Evolutionary conservation across 345 rosid species (phyloP), one percentile per base, ranked within the genome.

Genomic region (Pelargonium nanum): DNA sequence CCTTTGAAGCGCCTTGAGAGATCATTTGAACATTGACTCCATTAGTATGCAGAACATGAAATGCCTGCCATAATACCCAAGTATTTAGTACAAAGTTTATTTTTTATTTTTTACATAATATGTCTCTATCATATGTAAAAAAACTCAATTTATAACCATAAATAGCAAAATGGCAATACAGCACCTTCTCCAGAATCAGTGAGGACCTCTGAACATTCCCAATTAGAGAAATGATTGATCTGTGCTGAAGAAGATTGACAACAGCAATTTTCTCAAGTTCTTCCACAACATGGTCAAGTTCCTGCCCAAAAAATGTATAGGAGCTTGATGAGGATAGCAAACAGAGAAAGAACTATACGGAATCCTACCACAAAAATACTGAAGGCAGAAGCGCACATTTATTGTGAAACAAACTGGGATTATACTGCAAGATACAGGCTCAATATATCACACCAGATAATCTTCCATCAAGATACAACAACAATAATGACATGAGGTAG

Each of bases 1-100:
- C 99, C 97, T 94, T 94, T 19, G 99, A 94, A 61, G 99, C 97
- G 53, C 99, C 97, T 80, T 94, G 96, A 65, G 97, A 94, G 75
- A 90, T 94, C 99, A 94, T 90, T 75, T 94, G 99, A 67, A 94
- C 99, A 70, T 90, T 94, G 58, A 90, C 88, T 56, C 96, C 92
- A 55, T 81, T 83, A 66, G 80, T 77, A 69, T 85, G 78, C 53
- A 94, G 96, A 73, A 87, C 99, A 55, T 59, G 75, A 72, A 94
- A 94, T 52, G 68, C 99, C 97, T 93, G 87, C 59, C 57, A 72
- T 26, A 63, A 50, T 4, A 61, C 51, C 2, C 20, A 10, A 40
- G 16, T 2, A 40, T 9, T 40, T 15, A 40, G 2, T 40, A 40
- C 48, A 12, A 40, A 3, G 45, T 34, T 34, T 9, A 40, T n/a